Base-by-base conservation (phyloP, 345 rosid species). In the Citrus glauca region DNA sequence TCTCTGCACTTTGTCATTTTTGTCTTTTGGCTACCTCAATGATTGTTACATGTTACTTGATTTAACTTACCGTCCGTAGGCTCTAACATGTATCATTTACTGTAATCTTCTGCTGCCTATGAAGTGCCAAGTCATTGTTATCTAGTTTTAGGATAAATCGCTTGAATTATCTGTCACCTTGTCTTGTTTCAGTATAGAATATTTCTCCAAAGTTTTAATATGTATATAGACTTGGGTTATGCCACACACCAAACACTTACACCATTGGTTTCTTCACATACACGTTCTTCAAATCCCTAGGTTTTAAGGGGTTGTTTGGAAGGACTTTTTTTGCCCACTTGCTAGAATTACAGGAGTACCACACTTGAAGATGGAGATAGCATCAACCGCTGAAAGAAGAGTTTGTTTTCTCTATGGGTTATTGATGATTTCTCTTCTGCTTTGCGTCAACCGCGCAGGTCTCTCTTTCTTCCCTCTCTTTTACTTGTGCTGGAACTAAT, bases 181-280 rank as follows among this genome's bases (percentile, higher is more conserved):
- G 65, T 78, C 60, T 45, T 33, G 28, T 62, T 37, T 50, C 30
- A 28, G 33, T 28, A 59, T 57, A 57, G 48, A 72, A 45, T 45
- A 50, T 50, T 76, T 33, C 50, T 59, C 48, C 74, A 20, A 65
- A 16, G 77, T 50, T 61, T 19, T 25, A 14, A 20, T 8, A n/a
- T 74, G 72, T 42, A 59, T 63, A 28, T 81, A 62, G 77, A 61
- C 75, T 64, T 65, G 4, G 53, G 0, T 25, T 73, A 60, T 77
- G 66, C 66, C 55, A 7, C 22, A 42, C 27, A n/a, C 48, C n/a
- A 28, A 25, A 7, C 10, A 38, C 30, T 56, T 16, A 82, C 38
- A 38, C 64, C 78, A 24, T 73, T n/a, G 81, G 76, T 62, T 70
- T 64, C 73, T 57, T 77, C 79, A 30, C 74, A 50, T 35, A 7